Percentiles rank a stretch among this genome's conserved stretches.
Evolutionary conservation across 2,329 filamentous ascomycete species (phyloP).

Genomic region (Claviceps humidiphila): DNA sequence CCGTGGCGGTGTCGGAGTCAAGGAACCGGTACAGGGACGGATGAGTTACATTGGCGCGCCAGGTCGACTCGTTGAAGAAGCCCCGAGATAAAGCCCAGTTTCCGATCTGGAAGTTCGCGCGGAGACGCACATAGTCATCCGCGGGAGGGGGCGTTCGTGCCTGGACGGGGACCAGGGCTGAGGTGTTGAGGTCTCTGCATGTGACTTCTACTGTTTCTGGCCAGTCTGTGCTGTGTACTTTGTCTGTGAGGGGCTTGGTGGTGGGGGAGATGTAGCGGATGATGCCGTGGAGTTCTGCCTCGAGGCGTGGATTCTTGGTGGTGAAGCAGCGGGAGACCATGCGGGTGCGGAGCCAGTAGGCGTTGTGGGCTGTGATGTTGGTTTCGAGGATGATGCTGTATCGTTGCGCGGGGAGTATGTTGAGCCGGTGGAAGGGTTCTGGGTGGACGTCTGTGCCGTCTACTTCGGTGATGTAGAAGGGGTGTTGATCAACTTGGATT

Average conservation of each 20-base stretch:
- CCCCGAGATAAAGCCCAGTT: constrained; percentile 39
- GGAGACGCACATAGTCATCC: constrained; percentile 29
- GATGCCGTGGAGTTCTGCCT: constrained; percentile 18
- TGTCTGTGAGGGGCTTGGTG: accelerated
- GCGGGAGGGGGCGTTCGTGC: constrained; percentile 22
- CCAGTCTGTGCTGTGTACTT: constrained; percentile 34
- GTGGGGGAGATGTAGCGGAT: constrained; percentile 15
- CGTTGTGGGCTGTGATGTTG: constrained; percentile 36
- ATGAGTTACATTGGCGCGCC: constrained; percentile 24
- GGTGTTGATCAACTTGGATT: constrained; percentile 55
- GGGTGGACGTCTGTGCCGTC: constrained; percentile 56
- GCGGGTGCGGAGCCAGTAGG: constrained; percentile 51
- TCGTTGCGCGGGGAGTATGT: constrained; percentile 56
- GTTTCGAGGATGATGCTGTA: constrained; percentile 54
- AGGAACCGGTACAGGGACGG: constrained; percentile 24
- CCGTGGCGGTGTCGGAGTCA: constrained; percentile 7
- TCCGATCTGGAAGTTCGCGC: constrained; percentile 42
- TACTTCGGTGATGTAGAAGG: constrained; percentile 52
- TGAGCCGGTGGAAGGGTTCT: constrained; percentile 42
- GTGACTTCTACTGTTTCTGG: constrained; percentile 30
- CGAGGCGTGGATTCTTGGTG: constrained; percentile 16
- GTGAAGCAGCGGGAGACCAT: constrained; percentile 28
- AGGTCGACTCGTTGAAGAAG: constrained; percentile 40
- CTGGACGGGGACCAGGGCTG: constrained; percentile 27
- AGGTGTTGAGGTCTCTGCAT: constrained; percentile 41